Percentiles rank a stretch among this genome's conserved stretches.
These are phyloP conservation scores for Coemansia sp. DNA, from an alignment of 192 early-diverging fungal species.

Conservation along the genomic window DNA sequence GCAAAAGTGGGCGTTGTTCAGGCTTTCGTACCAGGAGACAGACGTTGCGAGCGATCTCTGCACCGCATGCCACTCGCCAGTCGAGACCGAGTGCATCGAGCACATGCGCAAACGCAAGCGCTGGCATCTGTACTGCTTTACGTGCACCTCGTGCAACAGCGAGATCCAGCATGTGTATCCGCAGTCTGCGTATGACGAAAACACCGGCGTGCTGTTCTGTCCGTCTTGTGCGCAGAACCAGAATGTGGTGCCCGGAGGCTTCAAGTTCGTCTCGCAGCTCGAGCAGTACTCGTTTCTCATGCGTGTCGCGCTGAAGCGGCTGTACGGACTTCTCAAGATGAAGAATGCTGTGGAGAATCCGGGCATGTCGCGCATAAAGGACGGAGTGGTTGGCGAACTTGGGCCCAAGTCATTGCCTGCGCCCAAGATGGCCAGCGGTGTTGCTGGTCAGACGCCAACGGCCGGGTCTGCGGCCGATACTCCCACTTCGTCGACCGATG, in stretches of 20 bases:
- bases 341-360: slow-evolving; percentile 54
- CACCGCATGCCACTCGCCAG: slow-evolving; percentile 67
- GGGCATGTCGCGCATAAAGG: slow-evolving; percentile 16
- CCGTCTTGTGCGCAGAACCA: slow-evolving; percentile 56
- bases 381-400: slow-evolving; percentile 5
- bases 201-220: slow-evolving; percentile 53
- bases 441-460: slow-evolving; percentile 6
- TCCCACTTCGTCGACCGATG: slow-evolving; percentile 18
- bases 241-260: slow-evolving; percentile 47
- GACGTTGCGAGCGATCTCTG: slow-evolving; percentile 82
- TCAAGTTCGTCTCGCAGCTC: slow-evolving; percentile 80
- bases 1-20: slow-evolving; percentile 52
- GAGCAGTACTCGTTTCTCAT: slow-evolving; percentile 91
- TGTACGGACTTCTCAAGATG: slow-evolving; percentile 76
- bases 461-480: slow-evolving; percentile 2
- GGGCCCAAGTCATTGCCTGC: slow-evolving; percentile 14
- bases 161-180: slow-evolving; percentile 58
- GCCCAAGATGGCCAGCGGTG: slow-evolving; percentile 9
- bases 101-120: slow-evolving; percentile 56
- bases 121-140: slow-evolving; percentile 84
- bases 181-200: slow-evolving; percentile 58
- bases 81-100: slow-evolving; percentile 89
- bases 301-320: slow-evolving; percentile 74
- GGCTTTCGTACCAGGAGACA: slow-evolving; percentile 56
- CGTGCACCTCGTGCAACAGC: slow-evolving; percentile 68